Conservation (phyloP, 1,139 yeast genomes). For the Taphrina betulina region DNA sequence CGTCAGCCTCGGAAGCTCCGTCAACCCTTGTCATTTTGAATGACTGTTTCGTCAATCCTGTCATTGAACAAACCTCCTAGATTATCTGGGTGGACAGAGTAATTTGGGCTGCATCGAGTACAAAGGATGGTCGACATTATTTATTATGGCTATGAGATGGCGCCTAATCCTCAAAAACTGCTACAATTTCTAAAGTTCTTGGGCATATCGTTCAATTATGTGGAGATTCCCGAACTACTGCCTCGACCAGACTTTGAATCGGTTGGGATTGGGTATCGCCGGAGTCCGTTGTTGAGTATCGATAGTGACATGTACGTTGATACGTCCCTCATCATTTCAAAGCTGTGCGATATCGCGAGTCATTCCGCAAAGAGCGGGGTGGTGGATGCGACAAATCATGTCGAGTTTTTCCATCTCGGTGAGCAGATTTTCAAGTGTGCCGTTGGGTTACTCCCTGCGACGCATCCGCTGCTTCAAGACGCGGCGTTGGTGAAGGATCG, state of each 20-base stretch:
- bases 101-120: too few relatives aligned
- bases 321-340: slow-evolving; percentile 15
- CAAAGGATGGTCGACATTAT: too few relatives aligned
- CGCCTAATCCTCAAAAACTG: slow-evolving; percentile 23
- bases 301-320: slow-evolving; percentile 30
- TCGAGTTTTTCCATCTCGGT: slow-evolving; percentile 5
- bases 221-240: slow-evolving; percentile 14
- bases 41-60: too few relatives aligned
- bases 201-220: slow-evolving; percentile 20
- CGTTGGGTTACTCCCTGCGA: slow-evolving; percentile 14
- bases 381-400: slow-evolving; percentile 20
- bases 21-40: too few relatives aligned
- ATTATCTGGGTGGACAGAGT: too few relatives aligned
- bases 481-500: slow-evolving; percentile 24
- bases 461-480: slow-evolving; percentile 1
- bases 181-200: slow-evolving; percentile 1
- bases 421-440: slow-evolving; percentile 2
- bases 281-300: slow-evolving; percentile 24
- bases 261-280: slow-evolving; percentile 18
- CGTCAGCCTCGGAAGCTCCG: too few relatives aligned
- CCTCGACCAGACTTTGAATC: slow-evolving; percentile 26
- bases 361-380: slow-evolving; percentile 11
- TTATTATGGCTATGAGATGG: slow-evolving; percentile 25
- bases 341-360: slow-evolving; percentile 24
- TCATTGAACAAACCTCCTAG: too few relatives aligned